Conservation (phyloP, 2,329 filamentous ascomycete species). For the Neurospora sp. region DNA sequence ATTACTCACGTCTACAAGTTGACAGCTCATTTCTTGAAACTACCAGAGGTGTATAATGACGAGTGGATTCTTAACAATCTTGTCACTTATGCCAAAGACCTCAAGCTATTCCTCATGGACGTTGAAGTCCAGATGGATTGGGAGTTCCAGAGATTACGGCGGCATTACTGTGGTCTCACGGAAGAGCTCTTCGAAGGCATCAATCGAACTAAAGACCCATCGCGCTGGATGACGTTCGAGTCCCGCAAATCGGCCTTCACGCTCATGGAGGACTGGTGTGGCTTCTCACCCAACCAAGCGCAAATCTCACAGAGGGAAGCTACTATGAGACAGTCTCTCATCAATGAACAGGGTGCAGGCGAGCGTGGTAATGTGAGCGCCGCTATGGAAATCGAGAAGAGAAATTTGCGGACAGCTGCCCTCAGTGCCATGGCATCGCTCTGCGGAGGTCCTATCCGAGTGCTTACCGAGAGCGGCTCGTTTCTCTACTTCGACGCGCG, state of each 20-base stretch:
- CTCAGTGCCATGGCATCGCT: conserved; percentile 92
- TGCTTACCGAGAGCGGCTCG: conserved; percentile 81
- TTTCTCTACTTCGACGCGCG: conserved; percentile 84
- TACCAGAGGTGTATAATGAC: conserved; percentile 68
- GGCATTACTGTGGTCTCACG: conserved; percentile 88
- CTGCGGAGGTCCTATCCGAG: conserved; percentile 75
- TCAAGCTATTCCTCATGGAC: conserved; percentile 91
- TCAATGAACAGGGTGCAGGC: conserved; percentile 66
- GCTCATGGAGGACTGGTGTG: conserved; percentile 98
- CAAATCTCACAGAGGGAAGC: conserved; percentile 78
- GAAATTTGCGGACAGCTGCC: conserved; percentile 79
- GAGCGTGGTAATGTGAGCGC: conserved; percentile 73
- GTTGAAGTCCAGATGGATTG: conserved; percentile 89
- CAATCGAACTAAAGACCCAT: conserved; percentile 72
- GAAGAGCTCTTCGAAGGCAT: conserved; percentile 90
- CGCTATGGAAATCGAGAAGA: conserved; percentile 94
- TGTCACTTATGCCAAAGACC: conserved; percentile 78
- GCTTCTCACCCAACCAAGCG: conserved; percentile 82
- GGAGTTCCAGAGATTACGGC: conserved; percentile 83
- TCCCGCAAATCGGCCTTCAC: conserved; percentile 90
- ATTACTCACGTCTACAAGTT: conserved; percentile 94
- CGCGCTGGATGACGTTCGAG: conserved; percentile 96
- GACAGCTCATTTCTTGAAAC: conserved; percentile 78
- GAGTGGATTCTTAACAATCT: conserved; percentile 88
- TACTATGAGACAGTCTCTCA: conserved; percentile 73